Evolutionary conservation across 768 basidiomycete genomes (phyloP).

Genomic region (Tricholoma sp.): DNA sequence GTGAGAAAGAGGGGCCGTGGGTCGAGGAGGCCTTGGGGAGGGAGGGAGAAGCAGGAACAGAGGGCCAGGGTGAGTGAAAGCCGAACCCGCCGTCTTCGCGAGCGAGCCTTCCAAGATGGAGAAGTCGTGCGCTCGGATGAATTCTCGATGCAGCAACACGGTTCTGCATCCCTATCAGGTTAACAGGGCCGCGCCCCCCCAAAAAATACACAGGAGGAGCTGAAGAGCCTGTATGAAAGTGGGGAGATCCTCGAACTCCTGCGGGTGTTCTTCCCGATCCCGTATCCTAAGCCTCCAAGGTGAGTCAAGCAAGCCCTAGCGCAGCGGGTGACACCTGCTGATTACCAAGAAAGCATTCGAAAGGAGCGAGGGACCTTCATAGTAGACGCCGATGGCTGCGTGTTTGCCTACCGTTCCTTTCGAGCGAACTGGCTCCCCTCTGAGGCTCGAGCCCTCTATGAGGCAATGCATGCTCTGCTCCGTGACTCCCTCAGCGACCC

Average conservation of each 20-base stretch:
- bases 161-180: too few relatives aligned
- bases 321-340: not conserved
- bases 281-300: not conserved
- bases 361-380: not conserved
- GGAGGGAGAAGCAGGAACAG: too few relatives aligned
- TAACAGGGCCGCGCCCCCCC: too few relatives aligned
- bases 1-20: not conserved
- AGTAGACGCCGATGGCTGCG: not conserved
- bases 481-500: not conserved
- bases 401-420: not conserved
- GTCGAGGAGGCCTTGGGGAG: not conserved
- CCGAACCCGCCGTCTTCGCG: too few relatives aligned
- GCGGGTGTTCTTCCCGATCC: not conserved
- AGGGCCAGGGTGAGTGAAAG: too few relatives aligned
- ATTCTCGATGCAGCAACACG: not conserved
- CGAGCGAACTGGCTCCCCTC: not conserved
- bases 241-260: not conserved
- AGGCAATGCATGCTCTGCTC: not conserved
- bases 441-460: not conserved
- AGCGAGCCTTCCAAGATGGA: too few relatives aligned
- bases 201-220: not conserved
- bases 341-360: too few relatives aligned
- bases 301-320: not conserved
- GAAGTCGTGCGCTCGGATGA: not conserved
- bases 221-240: not conserved